Conservation (phyloP, 129 eudicot genomes). For the Helianthus tuberosus region DNA sequence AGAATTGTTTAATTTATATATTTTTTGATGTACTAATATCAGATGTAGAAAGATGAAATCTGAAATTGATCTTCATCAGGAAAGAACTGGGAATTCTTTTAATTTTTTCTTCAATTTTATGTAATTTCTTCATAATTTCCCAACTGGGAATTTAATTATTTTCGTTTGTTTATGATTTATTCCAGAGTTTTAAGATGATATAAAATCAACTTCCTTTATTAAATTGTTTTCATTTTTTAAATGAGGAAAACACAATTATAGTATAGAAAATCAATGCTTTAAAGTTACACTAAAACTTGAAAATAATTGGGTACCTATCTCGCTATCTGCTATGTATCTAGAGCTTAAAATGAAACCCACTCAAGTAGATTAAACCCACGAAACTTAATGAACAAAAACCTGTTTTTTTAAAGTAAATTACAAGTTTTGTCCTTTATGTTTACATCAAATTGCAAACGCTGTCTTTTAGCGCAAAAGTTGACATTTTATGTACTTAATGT, state of each 20-base stretch:
- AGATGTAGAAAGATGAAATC: conserved; percentile 20
- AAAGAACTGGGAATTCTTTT: conserved; percentile 24
- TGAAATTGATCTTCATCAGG: conserved; percentile 13
- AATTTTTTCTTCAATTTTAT: conserved; percentile 25
- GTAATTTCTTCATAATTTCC: conserved; percentile 31
- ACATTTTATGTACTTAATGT: too few species aligned
- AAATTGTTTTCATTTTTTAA: too few species aligned
- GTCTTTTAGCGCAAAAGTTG: too few species aligned
- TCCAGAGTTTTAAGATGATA: not conserved
- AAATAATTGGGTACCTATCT: not conserved
- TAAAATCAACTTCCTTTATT: not conserved
- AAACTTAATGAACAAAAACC: too few species aligned
- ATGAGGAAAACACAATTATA: too few species aligned
- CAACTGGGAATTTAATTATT: conserved; percentile 33
- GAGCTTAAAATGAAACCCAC: too few species aligned
- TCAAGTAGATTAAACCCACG: too few species aligned
- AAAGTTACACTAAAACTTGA: too few species aligned
- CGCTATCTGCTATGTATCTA: not conserved
- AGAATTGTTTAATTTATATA: conserved; percentile 16
- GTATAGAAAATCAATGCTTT: not conserved
- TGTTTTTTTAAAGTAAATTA: too few species aligned
- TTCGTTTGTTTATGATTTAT: not conserved
- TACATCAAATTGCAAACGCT: too few species aligned
- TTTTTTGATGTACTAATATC: conserved; percentile 11
- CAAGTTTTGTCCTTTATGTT: too few species aligned